Conservation (phyloP, 345 rosid species). For the Syzygium jambos region DNA sequence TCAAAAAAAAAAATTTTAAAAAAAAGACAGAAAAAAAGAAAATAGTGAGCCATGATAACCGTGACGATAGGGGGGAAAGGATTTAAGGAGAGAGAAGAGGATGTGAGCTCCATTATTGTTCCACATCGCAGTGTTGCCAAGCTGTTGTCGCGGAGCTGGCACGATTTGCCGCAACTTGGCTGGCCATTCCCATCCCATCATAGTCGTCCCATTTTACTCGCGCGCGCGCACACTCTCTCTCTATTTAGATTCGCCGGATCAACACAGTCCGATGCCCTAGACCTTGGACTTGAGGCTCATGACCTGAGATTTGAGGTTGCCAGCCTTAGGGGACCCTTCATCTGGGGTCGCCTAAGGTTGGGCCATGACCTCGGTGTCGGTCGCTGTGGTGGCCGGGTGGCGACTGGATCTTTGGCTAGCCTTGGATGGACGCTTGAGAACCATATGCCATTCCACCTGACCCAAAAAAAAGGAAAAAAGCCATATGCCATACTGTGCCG, state of each 20-base stretch:
- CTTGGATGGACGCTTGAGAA: not conserved
- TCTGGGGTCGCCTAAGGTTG: not conserved
- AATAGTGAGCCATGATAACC: not conserved
- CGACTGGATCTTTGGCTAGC: not conserved
- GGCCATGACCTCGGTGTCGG: not conserved
- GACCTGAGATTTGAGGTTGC: not conserved
- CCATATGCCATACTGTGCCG: not conserved
- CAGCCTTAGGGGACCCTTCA: not conserved
- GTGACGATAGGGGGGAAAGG: not conserved
- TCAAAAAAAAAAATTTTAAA: not conserved
- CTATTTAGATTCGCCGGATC: not conserved
- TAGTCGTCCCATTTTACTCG: not conserved
- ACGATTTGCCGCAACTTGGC: not conserved
- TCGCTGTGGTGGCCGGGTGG: not conserved
- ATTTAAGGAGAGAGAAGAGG: not conserved
- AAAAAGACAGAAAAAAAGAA: not conserved
- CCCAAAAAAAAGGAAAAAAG: too few relatives aligned
- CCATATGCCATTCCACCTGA: not conserved
- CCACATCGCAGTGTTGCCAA: not conserved
- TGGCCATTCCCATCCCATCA: not conserved
- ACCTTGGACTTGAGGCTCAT: not conserved
- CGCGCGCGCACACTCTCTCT: too few relatives aligned
- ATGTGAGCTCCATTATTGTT: not conserved
- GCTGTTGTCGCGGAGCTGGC: not conserved
- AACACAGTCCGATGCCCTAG: not conserved